Evolutionary conservation across 1,284 basidiomycete genomes (phyloP), one percentile per base, ranked within the genome.

Genomic region (Marasmius fiardii): DNA sequence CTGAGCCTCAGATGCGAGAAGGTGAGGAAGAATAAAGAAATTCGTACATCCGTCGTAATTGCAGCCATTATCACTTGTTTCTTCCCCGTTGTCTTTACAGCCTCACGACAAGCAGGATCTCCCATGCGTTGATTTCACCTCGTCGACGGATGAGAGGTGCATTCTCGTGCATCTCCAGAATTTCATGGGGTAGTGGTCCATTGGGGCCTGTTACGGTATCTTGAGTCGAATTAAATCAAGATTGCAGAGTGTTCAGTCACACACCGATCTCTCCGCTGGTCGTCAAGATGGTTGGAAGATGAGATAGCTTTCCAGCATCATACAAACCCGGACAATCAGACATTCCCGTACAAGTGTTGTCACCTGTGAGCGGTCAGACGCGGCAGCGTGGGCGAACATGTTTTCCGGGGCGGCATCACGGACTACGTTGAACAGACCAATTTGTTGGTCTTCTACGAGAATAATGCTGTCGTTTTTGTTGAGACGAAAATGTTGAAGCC

Each of bases 41-140:
- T 33, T 4, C 74, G 51, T 62, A 78, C 78, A 52, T 80, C 78
- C 12, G 77, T 80, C 12, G 69, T 70, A 52, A 80, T 78, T 2
- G 77, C 77, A 18, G 68, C 77, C 20, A 79, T 61, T 60, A 78
- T 78, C 51, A 78, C 62, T 57, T 79, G 76, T 58, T 74, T 76
- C 63, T 76, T 78, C 2, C 75, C 76, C 1, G 76, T 78, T 2
- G 76, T 74, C 43, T 72, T 63, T 18, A 80, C 74, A 18, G 77
- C 78, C 1, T 64, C 65, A 41, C 72, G 68, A 66, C 78, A 78
- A 49, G 78, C 77, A 2, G 66, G 56, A 62, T 77, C 61, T 79
- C 77, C 78, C 78, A 79, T 10, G 78, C 76, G 57, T 79, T 66
- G 18, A 79, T 77, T 63, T 79, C 75, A 1, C 76, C 77, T 20